Base-by-base conservation (phyloP, 192 early-diverging fungal genomes). In the Podila epicladia region DNA sequence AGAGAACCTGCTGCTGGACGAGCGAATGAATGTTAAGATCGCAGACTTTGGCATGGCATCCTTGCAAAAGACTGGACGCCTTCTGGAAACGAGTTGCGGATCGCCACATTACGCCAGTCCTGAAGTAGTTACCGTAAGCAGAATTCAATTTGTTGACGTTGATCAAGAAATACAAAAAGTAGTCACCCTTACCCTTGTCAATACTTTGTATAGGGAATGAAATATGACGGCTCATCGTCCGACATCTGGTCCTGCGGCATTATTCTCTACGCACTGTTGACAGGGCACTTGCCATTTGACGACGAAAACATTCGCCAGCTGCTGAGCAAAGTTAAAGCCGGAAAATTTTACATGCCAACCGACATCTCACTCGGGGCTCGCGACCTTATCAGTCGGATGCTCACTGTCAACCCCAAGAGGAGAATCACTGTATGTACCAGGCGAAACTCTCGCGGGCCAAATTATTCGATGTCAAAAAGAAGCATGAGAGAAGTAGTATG, bases 211-310 rank as follows among this genome's bases (percentile, higher is more conserved):
- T 75, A 86, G 62, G 85, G 85, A 20, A 72, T 85, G 49, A 86
- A 85, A 45, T 94, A 94, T 50, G 93, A 94, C 70, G 92, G 91
- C 9, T 76, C 89, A 22, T 70, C 85, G 29, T 91, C 90, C 9
- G 95, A 97, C 71, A 85, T 94, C 28, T 97, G 95, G 95, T 85
- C 93, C 1, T 79, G 94, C 9, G 95, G 94, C 37, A 89, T 92
- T 57, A 91, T 96, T 22, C 82, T 96, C 9, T 96, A 92, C 68
- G 89, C 92, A 15, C 75, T 96, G 67, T 73, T 96, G 48, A 88
- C 91, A 4, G 95, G 92, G 4, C 84, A 88, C 35, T 73, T 97
- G 20, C 95, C 95, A 0, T 97, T 97, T 78, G 86, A 88, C 37
- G 77, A 80, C 28, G 77, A 80, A 69, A 80, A 80, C 28, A 80